Evolutionary conservation across 768 basidiomycete genomes (phyloP).

Genomic region (Psilocybe azurescens): DNA sequence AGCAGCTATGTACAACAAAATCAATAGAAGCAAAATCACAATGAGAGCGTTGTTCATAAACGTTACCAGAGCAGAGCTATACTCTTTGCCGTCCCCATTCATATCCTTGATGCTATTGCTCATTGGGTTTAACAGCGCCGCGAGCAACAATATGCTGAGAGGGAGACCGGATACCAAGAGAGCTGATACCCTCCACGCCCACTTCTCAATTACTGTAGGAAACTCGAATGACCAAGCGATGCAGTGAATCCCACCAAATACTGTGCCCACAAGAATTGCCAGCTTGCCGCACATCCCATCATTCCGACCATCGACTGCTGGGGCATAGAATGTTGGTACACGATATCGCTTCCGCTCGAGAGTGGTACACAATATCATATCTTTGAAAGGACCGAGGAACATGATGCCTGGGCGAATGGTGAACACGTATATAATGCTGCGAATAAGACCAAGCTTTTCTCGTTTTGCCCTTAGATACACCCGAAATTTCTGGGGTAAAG

Average conservation of each 20-base stretch:
- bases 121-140: not conserved
- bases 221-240: slow-evolving; percentile 21
- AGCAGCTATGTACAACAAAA: slow-evolving; percentile 4
- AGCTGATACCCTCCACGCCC: slow-evolving; percentile 13
- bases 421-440: not conserved
- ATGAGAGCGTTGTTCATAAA: too few species aligned
- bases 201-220: slow-evolving; percentile 10
- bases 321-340: slow-evolving; percentile 13
- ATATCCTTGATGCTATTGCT: too few species aligned
- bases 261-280: slow-evolving; percentile 5
- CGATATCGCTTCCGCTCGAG: slow-evolving; percentile 8
- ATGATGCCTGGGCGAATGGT: not conserved
- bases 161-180: not conserved
- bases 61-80: not conserved
- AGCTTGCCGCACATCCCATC: not conserved
- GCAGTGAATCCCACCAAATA: slow-evolving; percentile 25
- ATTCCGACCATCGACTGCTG: not conserved
- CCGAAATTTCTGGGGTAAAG: too few species aligned
- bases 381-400: slow-evolving; percentile 9
- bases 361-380: slow-evolving; percentile 7
- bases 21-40: not conserved
- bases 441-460: too few species aligned
- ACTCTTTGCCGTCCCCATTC: not conserved
- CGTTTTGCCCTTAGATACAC: too few species aligned
- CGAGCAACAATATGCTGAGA: not conserved